Conservation (phyloP, 441 rosid genomes). For the Populus hybrid region DNA sequence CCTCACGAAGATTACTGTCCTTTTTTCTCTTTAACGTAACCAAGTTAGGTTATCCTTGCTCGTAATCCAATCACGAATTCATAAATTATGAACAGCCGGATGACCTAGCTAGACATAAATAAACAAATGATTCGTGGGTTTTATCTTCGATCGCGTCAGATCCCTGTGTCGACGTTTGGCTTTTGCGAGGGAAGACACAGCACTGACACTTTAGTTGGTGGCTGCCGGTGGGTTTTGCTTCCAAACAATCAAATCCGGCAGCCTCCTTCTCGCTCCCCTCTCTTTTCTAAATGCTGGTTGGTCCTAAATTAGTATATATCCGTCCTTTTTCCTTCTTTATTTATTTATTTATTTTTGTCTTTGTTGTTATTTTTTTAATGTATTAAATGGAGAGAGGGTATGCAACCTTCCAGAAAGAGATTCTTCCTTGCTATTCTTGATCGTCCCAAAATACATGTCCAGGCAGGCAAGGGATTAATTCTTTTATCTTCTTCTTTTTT, state of each 20-base stretch:
- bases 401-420: neutral
- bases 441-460: neutral
- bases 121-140: neutral
- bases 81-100: too few species aligned
- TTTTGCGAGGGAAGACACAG: neutral
- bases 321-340: too few species aligned
- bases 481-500: too few species aligned
- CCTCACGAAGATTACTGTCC: constrained; percentile 21
- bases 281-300: neutral
- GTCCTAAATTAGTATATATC: neutral
- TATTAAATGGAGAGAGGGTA: neutral
- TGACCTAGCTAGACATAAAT: neutral
- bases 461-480: neutral
- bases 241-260: constrained; percentile 23
- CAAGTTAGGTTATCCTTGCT: neutral
- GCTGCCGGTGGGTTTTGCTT: constrained; percentile 10
- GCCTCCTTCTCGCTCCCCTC: constrained; percentile 9
- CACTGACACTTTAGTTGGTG: constrained; percentile 7
- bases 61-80: constrained; percentile 17
- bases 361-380: neutral
- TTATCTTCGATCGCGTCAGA: neutral
- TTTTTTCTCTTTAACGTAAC: constrained; percentile 5
- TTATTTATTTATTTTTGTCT: too few species aligned
- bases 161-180: neutral
- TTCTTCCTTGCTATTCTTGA: neutral